Evolutionary conservation across 768 basidiomycete species (phyloP), one percentile per base, ranked within the genome.

Genomic region (Tephrocybe sp.): DNA sequence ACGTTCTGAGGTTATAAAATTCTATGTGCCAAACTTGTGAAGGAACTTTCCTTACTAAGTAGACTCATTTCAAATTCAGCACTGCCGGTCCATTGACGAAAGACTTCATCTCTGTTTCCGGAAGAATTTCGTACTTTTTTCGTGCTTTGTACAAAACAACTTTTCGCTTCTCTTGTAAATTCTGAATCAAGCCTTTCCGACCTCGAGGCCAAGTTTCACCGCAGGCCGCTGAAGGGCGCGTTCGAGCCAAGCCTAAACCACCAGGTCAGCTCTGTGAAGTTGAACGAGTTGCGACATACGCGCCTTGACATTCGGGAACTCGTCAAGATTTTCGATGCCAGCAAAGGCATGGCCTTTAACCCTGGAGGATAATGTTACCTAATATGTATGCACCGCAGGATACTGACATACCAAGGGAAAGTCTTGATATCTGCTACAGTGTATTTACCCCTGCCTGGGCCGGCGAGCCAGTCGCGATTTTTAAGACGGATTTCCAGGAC

Each of bases 401-500:
- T 9, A 5, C 33, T 30, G 17, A 53, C 66, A 51, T 55, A 84
- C 88, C 87, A 90, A 3, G 86, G 74, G 49, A 79, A 62, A 3
- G 75, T 73, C 51, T 90, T 92, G 50, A 88, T 69, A 60, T 91
- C 90, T 6, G 88, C 93, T 41, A 93, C 67, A 34, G 76, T 82
- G 63, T 77, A 81, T 58, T 80, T 84, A 21, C 88, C 89, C 48
- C 73, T 73, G 0, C 81, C 85, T 10, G 84, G 70, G n/a, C 93
- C 92, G 15, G 79, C 90, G 14, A 96, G 81, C 65, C 78, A 95
- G 34, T 93, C 90, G 15, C 88, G 80, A 46, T 75, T 80, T 39
- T 74, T 66, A n/a, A 95, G 78, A 20, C 88, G 81, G 43, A 85
- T 82, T 60, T 95, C 84, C 37, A 95, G 78, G 3, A 95, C 93